A percentile compares a stretch with the other conserved stretches of the same genome.
phyloP scores from a whole-genome alignment of 2,329 filamentous ascomycete species.

The Chrysoporthe deuterocubensis region DNA sequence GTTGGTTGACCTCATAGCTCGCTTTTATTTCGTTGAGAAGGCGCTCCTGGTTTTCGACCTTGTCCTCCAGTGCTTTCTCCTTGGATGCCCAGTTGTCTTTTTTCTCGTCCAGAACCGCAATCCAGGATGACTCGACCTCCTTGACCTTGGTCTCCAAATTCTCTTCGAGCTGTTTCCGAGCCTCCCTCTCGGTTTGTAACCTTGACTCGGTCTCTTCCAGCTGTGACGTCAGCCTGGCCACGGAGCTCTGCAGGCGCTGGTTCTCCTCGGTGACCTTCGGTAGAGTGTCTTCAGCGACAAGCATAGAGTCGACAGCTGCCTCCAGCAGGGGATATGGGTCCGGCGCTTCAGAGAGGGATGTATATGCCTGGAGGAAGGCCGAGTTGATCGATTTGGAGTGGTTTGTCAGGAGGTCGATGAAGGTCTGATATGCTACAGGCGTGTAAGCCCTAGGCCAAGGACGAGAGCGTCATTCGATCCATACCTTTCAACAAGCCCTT shows the following conservation, averaged over 20 bases:
- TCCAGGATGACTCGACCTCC: constrained; percentile 89
- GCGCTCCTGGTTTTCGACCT: constrained; percentile 90
- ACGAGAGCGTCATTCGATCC: constrained; percentile 20
- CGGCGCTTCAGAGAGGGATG: constrained; percentile 89
- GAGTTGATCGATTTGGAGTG: constrained; percentile 94
- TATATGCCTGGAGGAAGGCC: constrained; percentile 91
- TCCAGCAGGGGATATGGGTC: constrained; percentile 96
- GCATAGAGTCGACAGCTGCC: constrained; percentile 91
- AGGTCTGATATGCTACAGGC: constrained; percentile 83
- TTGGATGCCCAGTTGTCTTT: constrained; percentile 96
- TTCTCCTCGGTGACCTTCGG: constrained; percentile 91
- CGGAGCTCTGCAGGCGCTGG: constrained; percentile 78
- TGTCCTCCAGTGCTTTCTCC: constrained; percentile 86
- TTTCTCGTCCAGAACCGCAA: constrained; percentile 87
- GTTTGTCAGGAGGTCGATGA: constrained; percentile 94
- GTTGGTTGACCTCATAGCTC: constrained; percentile 93
- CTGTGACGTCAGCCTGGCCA: constrained; percentile 75
- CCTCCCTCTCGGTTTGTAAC: constrained; percentile 76
- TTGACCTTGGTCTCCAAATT: constrained; percentile 80
- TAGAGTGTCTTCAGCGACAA: constrained; percentile 88
- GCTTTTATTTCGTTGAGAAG: constrained; percentile 94
- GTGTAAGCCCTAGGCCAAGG: constrained; percentile 30
- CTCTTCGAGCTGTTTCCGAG: constrained; percentile 76
- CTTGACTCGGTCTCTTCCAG: constrained; percentile 81
- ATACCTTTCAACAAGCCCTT: constrained; percentile 86